A percentile compares a stretch with the other conserved stretches of the same genome.
phyloP scores from a whole-genome alignment of 2,329 filamentous ascomycete genomes.

The Cladosporium oxysporum region DNA sequence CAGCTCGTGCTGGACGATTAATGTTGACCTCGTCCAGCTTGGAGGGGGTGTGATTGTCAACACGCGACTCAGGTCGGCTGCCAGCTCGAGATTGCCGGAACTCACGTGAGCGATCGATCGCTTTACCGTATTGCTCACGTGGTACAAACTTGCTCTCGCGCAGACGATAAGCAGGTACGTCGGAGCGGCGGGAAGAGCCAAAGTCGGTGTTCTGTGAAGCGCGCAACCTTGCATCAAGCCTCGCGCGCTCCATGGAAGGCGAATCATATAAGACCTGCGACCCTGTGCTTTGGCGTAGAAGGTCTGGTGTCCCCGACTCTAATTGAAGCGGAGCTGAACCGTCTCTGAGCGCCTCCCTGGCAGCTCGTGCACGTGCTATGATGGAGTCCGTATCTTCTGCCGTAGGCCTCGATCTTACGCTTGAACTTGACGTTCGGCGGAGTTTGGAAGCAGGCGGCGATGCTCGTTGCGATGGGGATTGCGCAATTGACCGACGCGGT shows the following conservation, averaged over 20 bases:
- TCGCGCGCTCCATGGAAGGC: constrained; percentile 36
- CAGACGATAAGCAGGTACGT: constrained; percentile 39
- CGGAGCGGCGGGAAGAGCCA: constrained; percentile 19
- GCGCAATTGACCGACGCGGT: not conserved
- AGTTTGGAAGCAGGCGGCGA: constrained; percentile 1
- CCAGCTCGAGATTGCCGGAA: constrained; percentile 28
- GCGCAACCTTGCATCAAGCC: constrained; percentile 35
- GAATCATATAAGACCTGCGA: constrained; percentile 34
- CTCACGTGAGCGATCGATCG: constrained; percentile 36
- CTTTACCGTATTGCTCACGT: constrained; percentile 37
- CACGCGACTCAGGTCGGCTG: constrained; percentile 16
- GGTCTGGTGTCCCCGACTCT: constrained; percentile 23
- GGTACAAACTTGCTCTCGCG: constrained; percentile 41
- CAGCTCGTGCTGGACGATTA: not conserved
- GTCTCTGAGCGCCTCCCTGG: constrained; percentile 33
- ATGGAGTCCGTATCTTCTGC: constrained; percentile 37
- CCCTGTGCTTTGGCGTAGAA: constrained; percentile 27
- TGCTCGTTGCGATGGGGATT: not conserved
- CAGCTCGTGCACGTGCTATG: constrained; percentile 37
- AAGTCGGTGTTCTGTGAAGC: constrained; percentile 24
- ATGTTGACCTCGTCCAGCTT: not conserved
- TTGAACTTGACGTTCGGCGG: constrained; percentile 22
- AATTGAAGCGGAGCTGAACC: constrained; percentile 6
- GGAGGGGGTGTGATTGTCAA: not conserved
- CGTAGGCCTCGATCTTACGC: constrained; percentile 24